Conservation (phyloP, 2,329 filamentous ascomycete genomes). For the Aspergillus sp. region DNA sequence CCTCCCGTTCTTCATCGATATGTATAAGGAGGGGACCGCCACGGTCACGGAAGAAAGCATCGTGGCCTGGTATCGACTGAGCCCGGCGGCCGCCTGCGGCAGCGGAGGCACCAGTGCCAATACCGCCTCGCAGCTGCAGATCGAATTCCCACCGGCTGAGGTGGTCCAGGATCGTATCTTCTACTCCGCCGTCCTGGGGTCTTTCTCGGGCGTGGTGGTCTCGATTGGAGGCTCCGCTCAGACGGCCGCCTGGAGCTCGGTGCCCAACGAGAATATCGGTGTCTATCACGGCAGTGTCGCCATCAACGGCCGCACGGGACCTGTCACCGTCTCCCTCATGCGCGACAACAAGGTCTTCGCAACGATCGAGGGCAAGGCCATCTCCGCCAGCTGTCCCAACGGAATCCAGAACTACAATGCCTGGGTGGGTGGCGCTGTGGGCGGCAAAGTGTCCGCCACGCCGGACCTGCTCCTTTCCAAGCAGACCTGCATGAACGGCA, state of each 20-base stretch:
- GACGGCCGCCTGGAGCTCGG: conserved; percentile 24
- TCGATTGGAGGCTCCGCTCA: conserved; percentile 29
- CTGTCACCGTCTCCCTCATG: conserved; percentile 26
- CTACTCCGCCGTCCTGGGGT: conserved; percentile 37
- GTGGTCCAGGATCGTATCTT: conserved; percentile 25
- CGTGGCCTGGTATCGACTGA: conserved; percentile 28
- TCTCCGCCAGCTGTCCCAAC: conserved; percentile 22
- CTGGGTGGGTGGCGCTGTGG: conserved; percentile 30
- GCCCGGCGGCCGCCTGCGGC: conserved; percentile 18
- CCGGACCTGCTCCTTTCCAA: no score
- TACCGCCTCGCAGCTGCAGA: conserved; percentile 26
- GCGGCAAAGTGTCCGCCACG: no score
- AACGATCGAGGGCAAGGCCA: conserved; percentile 22
- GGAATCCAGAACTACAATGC: conserved; percentile 38
- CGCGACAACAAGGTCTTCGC: conserved; percentile 21
- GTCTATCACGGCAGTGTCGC: conserved; percentile 33
- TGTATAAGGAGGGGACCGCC: conserved; percentile 33
- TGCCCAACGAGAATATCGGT: conserved; percentile 13
- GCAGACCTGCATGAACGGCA: background rate
- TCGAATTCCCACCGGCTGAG: conserved; percentile 17
- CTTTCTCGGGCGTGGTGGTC: conserved; percentile 29
- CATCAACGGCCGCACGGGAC: conserved; percentile 23
- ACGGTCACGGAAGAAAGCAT: background rate
- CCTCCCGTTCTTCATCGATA: conserved; percentile 36
- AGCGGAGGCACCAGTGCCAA: conserved; percentile 29